Conservation (phyloP, 2,329 filamentous ascomycete species). For the Raffaelea albimanens region DNA sequence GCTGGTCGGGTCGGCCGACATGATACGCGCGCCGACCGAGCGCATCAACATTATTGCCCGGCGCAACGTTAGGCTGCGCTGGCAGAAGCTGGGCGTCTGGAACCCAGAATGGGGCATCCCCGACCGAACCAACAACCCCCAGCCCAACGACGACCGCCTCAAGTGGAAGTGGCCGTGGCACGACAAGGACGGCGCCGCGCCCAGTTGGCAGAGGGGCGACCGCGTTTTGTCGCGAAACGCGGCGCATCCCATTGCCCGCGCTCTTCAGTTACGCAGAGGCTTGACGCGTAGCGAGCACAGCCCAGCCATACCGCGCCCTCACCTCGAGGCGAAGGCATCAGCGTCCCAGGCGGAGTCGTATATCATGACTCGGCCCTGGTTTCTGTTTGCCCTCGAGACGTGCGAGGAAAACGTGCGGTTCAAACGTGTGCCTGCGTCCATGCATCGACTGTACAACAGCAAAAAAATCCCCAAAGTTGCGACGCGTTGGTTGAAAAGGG, state of each 20-base stretch:
- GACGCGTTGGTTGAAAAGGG: background rate
- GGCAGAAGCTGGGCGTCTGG: conserved; percentile 1
- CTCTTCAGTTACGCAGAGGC: background rate
- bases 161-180: background rate
- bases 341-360: background rate
- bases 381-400: background rate
- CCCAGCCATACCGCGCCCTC: background rate
- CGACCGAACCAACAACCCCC: background rate
- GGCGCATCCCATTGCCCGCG: background rate
- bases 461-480: too few relatives aligned
- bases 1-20: background rate
- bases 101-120: background rate
- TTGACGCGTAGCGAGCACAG: background rate
- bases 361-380: background rate
- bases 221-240: background rate
- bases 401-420: background rate
- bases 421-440: background rate
- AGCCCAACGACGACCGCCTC: background rate
- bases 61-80: background rate
- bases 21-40: background rate
- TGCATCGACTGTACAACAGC: too few relatives aligned
- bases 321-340: background rate
- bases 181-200: too few relatives aligned
- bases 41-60: background rate
- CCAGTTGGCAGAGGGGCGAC: too few relatives aligned